Conservation (phyloP, 73 alveolate genomes). For the Uronychia setigera region DNA sequence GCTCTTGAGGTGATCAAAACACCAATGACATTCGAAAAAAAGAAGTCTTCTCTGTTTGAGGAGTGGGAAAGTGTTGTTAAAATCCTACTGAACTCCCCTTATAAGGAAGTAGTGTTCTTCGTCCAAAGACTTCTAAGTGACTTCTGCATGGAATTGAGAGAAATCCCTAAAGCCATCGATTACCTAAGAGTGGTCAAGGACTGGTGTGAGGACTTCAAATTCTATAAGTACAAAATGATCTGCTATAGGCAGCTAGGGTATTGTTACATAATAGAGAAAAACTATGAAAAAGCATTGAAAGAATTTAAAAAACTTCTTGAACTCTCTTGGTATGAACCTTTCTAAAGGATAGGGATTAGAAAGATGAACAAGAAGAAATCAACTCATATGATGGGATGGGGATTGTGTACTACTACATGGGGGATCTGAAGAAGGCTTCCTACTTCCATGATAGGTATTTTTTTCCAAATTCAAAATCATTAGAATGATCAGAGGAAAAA, state of each 20-base stretch:
- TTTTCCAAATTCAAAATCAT: not conserved
- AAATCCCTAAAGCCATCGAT: not conserved
- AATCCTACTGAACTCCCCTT: not conserved
- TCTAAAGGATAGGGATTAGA: not conserved
- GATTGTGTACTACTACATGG: not conserved
- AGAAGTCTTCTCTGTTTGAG: not conserved
- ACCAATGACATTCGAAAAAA: not conserved
- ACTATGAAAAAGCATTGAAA: not conserved
- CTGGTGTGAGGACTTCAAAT: not conserved
- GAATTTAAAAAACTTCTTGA: not conserved
- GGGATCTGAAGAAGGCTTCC: not conserved
- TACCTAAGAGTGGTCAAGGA: not conserved
- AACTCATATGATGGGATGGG: not conserved
- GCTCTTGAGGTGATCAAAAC: not conserved
- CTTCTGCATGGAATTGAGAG: not conserved
- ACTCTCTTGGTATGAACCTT: not conserved
- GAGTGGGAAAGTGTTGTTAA: not conserved
- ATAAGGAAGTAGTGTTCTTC: not conserved
- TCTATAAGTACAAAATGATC: not conserved
- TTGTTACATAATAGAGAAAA: not conserved
- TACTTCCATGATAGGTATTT: not conserved
- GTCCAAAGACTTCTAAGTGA: not conserved
- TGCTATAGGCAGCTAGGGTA: not conserved
- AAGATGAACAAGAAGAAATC: not conserved
- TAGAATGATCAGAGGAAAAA: not conserved